These are phyloP conservation scores for Cyamopsis tetragonoloba DNA, from an alignment of 306 rosid genomes.

Conservation along the genomic window DNA sequence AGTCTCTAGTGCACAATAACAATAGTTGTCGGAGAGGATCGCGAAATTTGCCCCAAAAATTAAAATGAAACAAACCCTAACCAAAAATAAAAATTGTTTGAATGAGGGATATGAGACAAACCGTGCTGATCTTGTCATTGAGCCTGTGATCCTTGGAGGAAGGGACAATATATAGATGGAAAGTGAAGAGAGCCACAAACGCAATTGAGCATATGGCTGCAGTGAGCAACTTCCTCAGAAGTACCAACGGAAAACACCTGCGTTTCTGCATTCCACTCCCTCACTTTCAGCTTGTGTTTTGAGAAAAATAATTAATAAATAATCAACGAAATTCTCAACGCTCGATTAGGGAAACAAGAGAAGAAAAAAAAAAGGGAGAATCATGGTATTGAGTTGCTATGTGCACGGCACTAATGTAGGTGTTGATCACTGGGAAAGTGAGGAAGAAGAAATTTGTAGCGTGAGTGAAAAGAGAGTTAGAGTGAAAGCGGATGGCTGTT, in stretches of 20 bases:
- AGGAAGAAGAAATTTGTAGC: too few relatives aligned
- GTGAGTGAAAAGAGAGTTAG: too few relatives aligned
- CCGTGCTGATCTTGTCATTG: constrained; percentile 80
- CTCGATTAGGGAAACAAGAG: neutral
- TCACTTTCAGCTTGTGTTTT: neutral
- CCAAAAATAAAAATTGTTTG: neutral
- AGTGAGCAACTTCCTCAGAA: constrained; percentile 65
- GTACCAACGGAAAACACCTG: constrained; percentile 39
- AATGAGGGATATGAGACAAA: constrained; percentile 13
- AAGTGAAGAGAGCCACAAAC: constrained; percentile 58
- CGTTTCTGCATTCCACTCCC: constrained; percentile 62
- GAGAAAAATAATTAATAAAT: neutral
- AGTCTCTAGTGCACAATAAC: neutral
- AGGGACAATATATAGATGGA: constrained; percentile 61
- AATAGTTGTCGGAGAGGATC: neutral
- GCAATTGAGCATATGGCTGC: constrained; percentile 68
- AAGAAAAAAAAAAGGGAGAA: neutral
- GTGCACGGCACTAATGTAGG: neutral
- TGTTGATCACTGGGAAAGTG: neutral
- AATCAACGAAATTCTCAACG: neutral
- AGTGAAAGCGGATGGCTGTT: neutral
- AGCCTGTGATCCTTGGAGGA: constrained; percentile 59
- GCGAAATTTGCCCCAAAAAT: neutral
- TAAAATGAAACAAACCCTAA: constrained; percentile 23
- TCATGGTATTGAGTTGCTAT: neutral